A percentile compares a stretch with the other conserved stretches of the same genome.
Evolutionary conservation across 2,329 filamentous ascomycete genomes (phyloP).

Genomic region (Botrytis deweyae): DNA sequence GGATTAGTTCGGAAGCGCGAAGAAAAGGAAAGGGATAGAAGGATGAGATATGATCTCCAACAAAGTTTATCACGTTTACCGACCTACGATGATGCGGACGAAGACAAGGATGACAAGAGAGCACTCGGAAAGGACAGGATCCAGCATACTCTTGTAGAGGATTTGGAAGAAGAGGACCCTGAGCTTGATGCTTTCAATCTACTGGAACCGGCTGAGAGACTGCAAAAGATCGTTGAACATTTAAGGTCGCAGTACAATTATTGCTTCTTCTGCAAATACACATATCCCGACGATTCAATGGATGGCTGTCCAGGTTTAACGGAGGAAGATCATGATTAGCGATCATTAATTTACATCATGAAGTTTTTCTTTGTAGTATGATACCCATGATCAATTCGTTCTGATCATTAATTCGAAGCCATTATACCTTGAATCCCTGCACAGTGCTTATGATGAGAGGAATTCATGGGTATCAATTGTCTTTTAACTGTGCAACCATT

Average conservation of each 20-base stretch:
- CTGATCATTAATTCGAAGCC: not conserved
- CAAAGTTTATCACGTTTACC: conserved; percentile 63
- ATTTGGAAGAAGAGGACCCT: conserved; percentile 73
- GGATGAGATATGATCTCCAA: conserved; percentile 65
- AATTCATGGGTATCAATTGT: conserved; percentile 10
- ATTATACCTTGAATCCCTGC: not conserved
- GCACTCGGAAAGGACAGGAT: conserved; percentile 62
- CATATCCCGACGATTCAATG: conserved; percentile 71
- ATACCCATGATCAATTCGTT: conserved; percentile 31
- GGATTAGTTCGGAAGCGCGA: conserved; percentile 68
- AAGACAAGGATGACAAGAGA: conserved; percentile 69
- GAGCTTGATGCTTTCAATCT: conserved; percentile 80
- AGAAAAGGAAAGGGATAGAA: conserved; percentile 65
- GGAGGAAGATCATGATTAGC: conserved; percentile 76
- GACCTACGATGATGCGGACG: conserved; percentile 65
- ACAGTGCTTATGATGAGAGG: not conserved
- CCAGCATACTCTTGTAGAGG: conserved; percentile 60
- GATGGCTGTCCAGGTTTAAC: conserved; percentile 85
- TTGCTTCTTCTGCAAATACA: conserved; percentile 95
- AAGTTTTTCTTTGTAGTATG: conserved; percentile 26
- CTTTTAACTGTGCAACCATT: conserved; percentile 2
- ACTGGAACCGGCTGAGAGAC: conserved; percentile 62
- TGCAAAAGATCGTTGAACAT: conserved; percentile 65
- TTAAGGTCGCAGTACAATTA: conserved; percentile 73
- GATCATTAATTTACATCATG: not conserved